A percentile compares a stretch with the other conserved stretches of the same genome.
These are phyloP conservation scores for Cladophialophora carrionii DNA, from an alignment of 2,329 filamentous ascomycete genomes.

Conservation along the genomic window DNA sequence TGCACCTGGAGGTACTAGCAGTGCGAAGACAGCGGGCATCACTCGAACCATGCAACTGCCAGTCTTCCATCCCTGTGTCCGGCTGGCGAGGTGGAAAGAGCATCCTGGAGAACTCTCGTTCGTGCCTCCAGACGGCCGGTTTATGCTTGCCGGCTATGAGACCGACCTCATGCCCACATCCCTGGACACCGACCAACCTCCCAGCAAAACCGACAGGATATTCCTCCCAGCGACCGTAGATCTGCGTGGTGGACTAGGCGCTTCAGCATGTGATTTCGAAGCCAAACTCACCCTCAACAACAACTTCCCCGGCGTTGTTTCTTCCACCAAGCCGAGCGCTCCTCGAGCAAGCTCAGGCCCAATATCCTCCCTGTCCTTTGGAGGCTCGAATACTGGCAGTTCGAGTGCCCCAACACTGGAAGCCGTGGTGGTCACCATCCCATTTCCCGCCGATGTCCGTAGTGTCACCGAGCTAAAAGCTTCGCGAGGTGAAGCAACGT, in stretches of 20 bases:
- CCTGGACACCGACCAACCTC: constrained; percentile 58
- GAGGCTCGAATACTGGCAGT: constrained; percentile 54
- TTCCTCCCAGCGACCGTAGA: constrained; percentile 82
- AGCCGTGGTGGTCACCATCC: constrained; percentile 75
- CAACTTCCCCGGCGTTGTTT: constrained; percentile 58
- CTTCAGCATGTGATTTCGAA: constrained; percentile 81
- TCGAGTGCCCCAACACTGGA: constrained; percentile 68
- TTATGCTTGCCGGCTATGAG: constrained; percentile 91
- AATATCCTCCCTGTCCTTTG: constrained; percentile 54
- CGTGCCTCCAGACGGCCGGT: constrained; percentile 89
- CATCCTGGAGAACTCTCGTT: constrained; percentile 91
- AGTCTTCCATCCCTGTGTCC: constrained; percentile 94
- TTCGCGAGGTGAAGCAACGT: constrained; percentile 80
- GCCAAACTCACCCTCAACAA: constrained; percentile 74
- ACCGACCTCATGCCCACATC: constrained; percentile 82
- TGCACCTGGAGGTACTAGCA: constrained; percentile 78
- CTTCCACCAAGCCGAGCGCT: constrained; percentile 30
- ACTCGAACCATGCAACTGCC: constrained; percentile 78
- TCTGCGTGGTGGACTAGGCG: constrained; percentile 77
- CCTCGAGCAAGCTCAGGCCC: constrained; percentile 52
- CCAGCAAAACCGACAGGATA: constrained; percentile 63
- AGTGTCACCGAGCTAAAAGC: constrained; percentile 82
- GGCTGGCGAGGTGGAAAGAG: constrained; percentile 86
- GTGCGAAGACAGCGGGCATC: constrained; percentile 52
- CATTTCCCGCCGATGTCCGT: constrained; percentile 75